Evolutionary conservation across 2,329 filamentous ascomycete genomes (phyloP), one percentile per base, ranked within the genome.

Genomic region (Parascedosporium putredinis): DNA sequence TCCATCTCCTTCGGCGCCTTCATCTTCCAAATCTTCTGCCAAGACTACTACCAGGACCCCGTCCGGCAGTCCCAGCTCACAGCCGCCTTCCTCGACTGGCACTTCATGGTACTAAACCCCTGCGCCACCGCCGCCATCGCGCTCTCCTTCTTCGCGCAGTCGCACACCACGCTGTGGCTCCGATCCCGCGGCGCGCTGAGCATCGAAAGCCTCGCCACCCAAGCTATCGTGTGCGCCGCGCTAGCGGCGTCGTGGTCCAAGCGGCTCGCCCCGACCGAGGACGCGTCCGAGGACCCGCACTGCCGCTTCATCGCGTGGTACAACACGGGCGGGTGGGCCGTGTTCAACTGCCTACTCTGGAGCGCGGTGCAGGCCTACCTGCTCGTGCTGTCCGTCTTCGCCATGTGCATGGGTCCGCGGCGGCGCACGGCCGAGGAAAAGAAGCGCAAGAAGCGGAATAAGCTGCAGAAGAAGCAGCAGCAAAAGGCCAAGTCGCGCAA

Each of bases 311-410:
- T 44, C 4, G 16, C 45, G 9, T 51, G 50, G 50, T 51, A 51
- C 40, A 43, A 51, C 31, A 27, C 34, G 1, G 50, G 50, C 29
- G 50, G 50, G 12, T 51, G 50, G 50, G 50, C 50, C 22, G 50
- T 49, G 5, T 4, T 51, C 5, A 46, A 51, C 40, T 48, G 50
- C 29, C 36, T 22, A 7, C 34, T 51, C 3, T 48, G 12, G 8
- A 40, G 43, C 25, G 8, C 36, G 3, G 45, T 51, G 18, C 50
- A 51, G 44, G 45, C 34, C 2, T 49, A 49, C 16, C 47, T 49
- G 5, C 36, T 49, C 14, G 18, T 49, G 9, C 47, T 49, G 12
- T 24, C 47, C 4, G 43, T 49, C n/a, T 49, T 49, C 20, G 47
- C 47, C 36, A 49, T 49, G 36, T 49, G 47, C 25, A 49, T 49